Evolutionary conservation across 495 filamentous ascomycete genomes (phyloP).

Genomic region (Xylaria nigripes): DNA sequence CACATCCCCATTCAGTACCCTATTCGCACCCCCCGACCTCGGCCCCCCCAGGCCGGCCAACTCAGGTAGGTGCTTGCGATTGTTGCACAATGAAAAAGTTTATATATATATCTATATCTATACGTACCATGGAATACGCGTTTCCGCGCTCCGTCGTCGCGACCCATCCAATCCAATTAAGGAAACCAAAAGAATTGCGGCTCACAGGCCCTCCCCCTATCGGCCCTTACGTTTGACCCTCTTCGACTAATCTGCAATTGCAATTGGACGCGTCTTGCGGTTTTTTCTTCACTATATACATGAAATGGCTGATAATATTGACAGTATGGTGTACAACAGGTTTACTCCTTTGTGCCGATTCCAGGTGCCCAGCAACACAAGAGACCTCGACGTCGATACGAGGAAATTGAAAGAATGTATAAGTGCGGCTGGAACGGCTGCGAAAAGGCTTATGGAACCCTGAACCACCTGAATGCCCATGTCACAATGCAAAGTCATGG

Average conservation of each 20-base stretch:
- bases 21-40: slow-evolving; percentile 51
- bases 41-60: slow-evolving; percentile 47
- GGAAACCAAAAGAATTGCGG: not conserved
- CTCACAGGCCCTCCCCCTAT: not conserved
- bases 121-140: too few relatives aligned
- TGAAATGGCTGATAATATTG: slow-evolving; percentile 28
- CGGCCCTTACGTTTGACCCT: not conserved
- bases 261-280: slow-evolving; percentile 5
- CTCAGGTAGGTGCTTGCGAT: slow-evolving; percentile 55
- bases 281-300: slow-evolving; percentile 5
- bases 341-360: slow-evolving; percentile 98
- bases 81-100: not conserved
- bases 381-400: slow-evolving; percentile 85
- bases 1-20: slow-evolving; percentile 32
- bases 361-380: slow-evolving; percentile 97
- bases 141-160: not conserved
- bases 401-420: slow-evolving; percentile 99
- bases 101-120: not conserved
- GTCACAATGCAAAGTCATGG: slow-evolving; percentile 98
- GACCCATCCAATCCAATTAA: not conserved
- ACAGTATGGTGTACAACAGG: slow-evolving; percentile 47
- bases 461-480: slow-evolving; percentile 95
- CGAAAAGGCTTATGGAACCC: slow-evolving; percentile 93
- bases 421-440: slow-evolving; percentile 98
- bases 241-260: not conserved